phyloP scores from a whole-genome alignment of 2,329 filamentous ascomycete genomes.

The Calycina herbarum region DNA sequence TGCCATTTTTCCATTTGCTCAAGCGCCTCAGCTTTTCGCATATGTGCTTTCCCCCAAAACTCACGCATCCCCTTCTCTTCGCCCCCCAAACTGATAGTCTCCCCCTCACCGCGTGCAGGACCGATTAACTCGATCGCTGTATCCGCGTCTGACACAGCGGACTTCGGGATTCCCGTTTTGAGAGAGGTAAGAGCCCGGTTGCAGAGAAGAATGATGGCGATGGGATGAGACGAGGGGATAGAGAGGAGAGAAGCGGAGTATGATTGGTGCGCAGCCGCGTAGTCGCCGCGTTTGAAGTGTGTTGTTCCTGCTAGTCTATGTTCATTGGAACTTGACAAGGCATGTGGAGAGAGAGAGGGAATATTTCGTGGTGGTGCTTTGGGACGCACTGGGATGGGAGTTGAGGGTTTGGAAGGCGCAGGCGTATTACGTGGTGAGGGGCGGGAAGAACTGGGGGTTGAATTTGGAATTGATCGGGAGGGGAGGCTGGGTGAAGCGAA shows the following conservation, averaged over 20 bases:
- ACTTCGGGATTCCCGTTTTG: conserved; percentile 89
- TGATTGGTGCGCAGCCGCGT: conserved; percentile 77
- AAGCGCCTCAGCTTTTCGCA: conserved; percentile 91
- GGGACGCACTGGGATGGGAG: conserved; percentile 46
- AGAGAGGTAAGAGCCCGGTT: conserved; percentile 88
- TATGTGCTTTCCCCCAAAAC: conserved; percentile 89
- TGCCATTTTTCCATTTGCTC: conserved; percentile 94
- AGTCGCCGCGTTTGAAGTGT: conserved; percentile 94
- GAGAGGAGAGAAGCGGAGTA: conserved; percentile 76
- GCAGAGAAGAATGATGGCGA: conserved; percentile 84
- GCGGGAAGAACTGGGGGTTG: conserved; percentile 38
- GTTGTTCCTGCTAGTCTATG: conserved; percentile 79
- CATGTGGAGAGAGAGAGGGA: conserved; percentile 67
- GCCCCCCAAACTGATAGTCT: conserved; percentile 69
- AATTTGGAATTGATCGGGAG: conserved; percentile 32
- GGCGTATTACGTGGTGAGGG: conserved; percentile 35
- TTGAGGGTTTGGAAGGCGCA: conserved; percentile 44
- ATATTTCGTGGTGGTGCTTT: conserved; percentile 49
- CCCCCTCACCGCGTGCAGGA: conserved; percentile 72
- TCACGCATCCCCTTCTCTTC: conserved; percentile 84
- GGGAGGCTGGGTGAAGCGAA: conserved; percentile 42
- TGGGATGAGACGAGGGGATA: conserved; percentile 68
- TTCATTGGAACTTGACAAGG: conserved; percentile 72
- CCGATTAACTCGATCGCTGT: conserved; percentile 79
- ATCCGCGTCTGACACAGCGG: conserved; percentile 82